Conservation (phyloP, 2,329 filamentous ascomycete species). For the Nothophoma quercina region DNA sequence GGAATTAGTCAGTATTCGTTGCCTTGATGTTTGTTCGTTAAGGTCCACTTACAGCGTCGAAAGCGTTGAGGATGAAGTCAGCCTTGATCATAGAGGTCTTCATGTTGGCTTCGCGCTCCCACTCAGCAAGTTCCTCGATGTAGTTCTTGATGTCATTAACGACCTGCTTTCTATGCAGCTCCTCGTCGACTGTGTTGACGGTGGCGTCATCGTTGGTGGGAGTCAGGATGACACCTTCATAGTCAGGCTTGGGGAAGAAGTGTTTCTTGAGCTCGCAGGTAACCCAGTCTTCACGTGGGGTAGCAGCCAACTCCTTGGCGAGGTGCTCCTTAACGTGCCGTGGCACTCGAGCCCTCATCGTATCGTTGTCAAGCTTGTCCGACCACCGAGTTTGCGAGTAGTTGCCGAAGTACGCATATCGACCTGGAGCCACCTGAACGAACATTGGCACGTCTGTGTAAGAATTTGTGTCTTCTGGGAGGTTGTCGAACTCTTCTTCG, state of each 20-base stretch:
- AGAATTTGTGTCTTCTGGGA: conserved; percentile 30
- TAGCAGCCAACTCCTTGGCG: conserved; percentile 48
- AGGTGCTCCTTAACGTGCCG: conserved; percentile 49
- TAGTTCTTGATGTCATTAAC: conserved; percentile 44
- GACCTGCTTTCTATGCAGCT: conserved; percentile 35
- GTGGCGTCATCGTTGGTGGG: conserved; percentile 22
- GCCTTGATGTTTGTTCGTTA: too few species aligned
- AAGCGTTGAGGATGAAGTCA: conserved; percentile 51
- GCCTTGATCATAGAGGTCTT: conserved; percentile 47
- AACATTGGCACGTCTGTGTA: conserved; percentile 55
- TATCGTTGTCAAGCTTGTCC: conserved; percentile 55
- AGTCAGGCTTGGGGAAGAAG: conserved; percentile 54
- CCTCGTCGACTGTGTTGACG: conserved; percentile 27
- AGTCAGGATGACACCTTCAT: conserved; percentile 44
- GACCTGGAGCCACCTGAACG: conserved; percentile 31
- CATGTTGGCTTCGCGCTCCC: conserved; percentile 51
- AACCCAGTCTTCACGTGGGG: conserved; percentile 52
- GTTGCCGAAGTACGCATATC: conserved; percentile 55
- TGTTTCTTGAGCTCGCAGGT: conserved; percentile 51
- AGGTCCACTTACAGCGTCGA: conserved; percentile 42
- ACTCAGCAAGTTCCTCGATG: conserved; percentile 44
- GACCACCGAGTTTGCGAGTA: conserved; percentile 55
- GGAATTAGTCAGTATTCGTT: conserved; percentile 3
- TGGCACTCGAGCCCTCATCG: conserved; percentile 49
- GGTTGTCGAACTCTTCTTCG: conserved; percentile 36